A percentile compares a stretch with the other conserved stretches of the same genome.
Conservation (phyloP, 75 land plant genomes). For the Sequoia sempervirens region DNA sequence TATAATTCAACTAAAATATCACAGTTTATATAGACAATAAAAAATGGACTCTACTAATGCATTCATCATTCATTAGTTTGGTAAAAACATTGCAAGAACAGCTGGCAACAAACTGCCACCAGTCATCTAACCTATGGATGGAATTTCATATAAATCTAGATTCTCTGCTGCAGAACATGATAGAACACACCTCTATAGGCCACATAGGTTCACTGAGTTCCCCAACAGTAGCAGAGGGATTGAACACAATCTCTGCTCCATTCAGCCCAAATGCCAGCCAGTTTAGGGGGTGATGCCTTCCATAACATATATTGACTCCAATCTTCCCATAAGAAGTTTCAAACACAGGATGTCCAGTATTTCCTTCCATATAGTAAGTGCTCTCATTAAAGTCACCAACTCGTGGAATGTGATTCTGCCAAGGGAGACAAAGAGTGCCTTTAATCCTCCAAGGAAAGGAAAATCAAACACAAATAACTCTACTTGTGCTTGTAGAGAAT, state of each 20-base stretch:
- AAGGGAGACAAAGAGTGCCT: neutral
- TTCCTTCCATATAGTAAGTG: constrained; percentile 99
- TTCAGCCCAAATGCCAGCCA: constrained; percentile 98
- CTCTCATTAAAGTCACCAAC: constrained; percentile 99
- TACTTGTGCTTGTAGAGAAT: neutral
- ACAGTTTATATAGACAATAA: neutral
- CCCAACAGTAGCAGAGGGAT: constrained; percentile 98
- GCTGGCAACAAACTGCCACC: neutral
- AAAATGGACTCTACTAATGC: neutral
- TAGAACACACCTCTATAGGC: constrained; percentile 81
- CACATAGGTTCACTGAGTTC: constrained; percentile 99
- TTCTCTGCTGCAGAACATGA: neutral
- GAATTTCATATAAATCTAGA: neutral
- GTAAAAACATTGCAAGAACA: neutral
- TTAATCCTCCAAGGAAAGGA: neutral
- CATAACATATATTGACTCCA: constrained; percentile 94
- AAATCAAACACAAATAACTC: neutral
- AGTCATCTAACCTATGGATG: neutral
- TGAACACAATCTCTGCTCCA: constrained; percentile 99
- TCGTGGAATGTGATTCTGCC: constrained; percentile 96
- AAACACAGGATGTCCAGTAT: constrained; percentile 99
- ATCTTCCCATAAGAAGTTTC: constrained; percentile 94
- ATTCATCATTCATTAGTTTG: neutral
- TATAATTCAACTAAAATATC: neutral
- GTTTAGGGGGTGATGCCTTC: constrained; percentile 96